Evolutionary conservation across 2,329 filamentous ascomycete species (phyloP).

Genomic region (Gaeumannomyces sp.): DNA sequence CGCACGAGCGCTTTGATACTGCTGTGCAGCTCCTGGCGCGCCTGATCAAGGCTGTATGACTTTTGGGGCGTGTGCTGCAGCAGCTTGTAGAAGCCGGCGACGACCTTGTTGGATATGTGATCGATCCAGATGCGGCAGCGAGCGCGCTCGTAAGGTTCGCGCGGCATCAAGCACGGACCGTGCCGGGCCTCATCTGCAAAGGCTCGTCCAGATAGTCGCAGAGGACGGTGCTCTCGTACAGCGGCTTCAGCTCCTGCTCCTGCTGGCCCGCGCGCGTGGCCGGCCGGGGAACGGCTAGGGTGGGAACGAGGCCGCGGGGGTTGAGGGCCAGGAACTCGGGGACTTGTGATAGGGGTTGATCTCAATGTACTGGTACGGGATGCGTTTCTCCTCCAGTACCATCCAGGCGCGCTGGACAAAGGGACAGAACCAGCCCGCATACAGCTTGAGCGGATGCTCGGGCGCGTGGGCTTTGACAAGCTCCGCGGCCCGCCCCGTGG

Average conservation of each 20-base stretch:
- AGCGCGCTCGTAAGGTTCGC: constrained; percentile 57
- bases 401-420: constrained; percentile 69
- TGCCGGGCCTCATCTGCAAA: constrained; percentile 42
- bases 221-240: constrained; percentile 68
- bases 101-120: constrained; percentile 59
- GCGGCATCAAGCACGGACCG: constrained; percentile 48
- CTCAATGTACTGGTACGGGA: constrained; percentile 70
- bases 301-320: constrained; percentile 69
- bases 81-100: constrained; percentile 62
- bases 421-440: constrained; percentile 69
- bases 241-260: constrained; percentile 40
- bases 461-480: constrained; percentile 39
- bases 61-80: constrained; percentile 49
- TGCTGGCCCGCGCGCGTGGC: constrained; percentile 31
- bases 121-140: constrained; percentile 67
- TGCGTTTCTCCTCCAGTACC: constrained; percentile 64
- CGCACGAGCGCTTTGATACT: constrained; percentile 53
- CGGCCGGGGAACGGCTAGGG: constrained; percentile 49
- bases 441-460: constrained; percentile 55
- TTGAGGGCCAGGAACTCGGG: constrained; percentile 63
- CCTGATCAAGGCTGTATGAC: constrained; percentile 42
- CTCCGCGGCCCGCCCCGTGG: constrained; percentile 43
- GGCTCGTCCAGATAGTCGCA: constrained; percentile 71
- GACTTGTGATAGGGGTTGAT: constrained; percentile 75
- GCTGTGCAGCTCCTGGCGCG: constrained; percentile 50